Evolutionary conservation across 257 asterid genomes (phyloP), one percentile per base, ranked within the genome.

Genomic region (Fraxinus anomala): DNA sequence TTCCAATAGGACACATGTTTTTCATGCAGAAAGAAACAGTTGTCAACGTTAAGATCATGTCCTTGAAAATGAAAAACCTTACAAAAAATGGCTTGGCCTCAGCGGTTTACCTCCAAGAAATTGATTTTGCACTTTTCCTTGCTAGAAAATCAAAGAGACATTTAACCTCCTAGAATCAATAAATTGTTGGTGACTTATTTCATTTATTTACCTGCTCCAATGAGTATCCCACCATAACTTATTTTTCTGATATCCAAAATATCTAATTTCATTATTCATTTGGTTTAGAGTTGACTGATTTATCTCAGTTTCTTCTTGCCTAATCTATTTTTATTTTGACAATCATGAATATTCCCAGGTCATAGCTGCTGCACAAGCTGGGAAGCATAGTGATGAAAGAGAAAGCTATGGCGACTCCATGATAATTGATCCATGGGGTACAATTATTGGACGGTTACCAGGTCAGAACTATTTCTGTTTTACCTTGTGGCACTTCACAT

Each of bases 351-450:
- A 39, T 76, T 72, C 4, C n/a, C 86, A 89, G 94, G 88, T 89
- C 75, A 91, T 93, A 77, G 99, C 98, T 78, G 96, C 98, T 5
- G 90, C 99, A 49, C 99, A 95, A 82, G 94, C 93, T 70, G 99
- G 99, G 73, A 88, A 87, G 80, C 99, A 95, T 77, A 88, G 88
- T 77, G 97, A 87, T 7, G 86, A 82, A 40, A 89, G 96, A 86
- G 98, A 95, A 26, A 95, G 99, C 77, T 91, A 84, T 74, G 99
- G 99, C 31, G 96, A 91, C 82, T 79, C 92, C 21, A 54, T 95
- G 86, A 91, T 95, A 61, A 91, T 95, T 76, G 97, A 95, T 87
- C 98, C 99, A 40, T 95, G 99, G 99, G 99, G 99, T 49, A 86
- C 82, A 31, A 82, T 95, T 74, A 63, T 95, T 6, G 94, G 96